A percentile compares a stretch with the other conserved stretches of the same genome.
These are phyloP conservation scores for Fagopyrum esculentum DNA, from an alignment of 148 eudicot species.

Conservation along the genomic window DNA sequence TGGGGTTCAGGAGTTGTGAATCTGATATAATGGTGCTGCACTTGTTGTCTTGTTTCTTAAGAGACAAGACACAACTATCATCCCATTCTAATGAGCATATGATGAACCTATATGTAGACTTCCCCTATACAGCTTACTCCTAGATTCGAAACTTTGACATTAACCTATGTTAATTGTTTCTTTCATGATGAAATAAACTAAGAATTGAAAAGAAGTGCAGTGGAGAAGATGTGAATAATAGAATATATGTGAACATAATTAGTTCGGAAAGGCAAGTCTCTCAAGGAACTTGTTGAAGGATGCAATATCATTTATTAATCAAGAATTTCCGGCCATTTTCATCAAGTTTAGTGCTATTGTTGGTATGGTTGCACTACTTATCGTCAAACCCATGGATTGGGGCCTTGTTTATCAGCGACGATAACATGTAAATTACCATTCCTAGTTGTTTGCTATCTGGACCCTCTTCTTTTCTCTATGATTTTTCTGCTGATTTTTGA, in stretches of 20 bases:
- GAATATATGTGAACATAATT: not conserved
- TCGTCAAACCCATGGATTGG: not conserved
- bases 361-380: not conserved
- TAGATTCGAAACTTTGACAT: not conserved
- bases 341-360: not conserved
- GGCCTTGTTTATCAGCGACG: constrained; percentile 6
- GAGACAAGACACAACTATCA: not conserved
- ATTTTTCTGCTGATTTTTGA: not conserved
- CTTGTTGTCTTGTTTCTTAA: constrained; percentile 2
- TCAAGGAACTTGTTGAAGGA: not conserved
- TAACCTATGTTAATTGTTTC: not conserved
- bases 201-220: not conserved
- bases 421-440: not conserved
- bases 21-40: not conserved
- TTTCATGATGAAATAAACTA: constrained; percentile 2
- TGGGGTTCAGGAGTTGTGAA: constrained; percentile 3
- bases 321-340: not conserved
- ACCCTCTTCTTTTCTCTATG: not conserved
- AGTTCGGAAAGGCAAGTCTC: not conserved
- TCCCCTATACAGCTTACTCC: not conserved
- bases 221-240: not conserved
- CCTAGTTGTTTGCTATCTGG: not conserved
- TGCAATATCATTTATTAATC: not conserved
- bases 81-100: not conserved
- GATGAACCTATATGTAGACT: not conserved